These are phyloP conservation scores for Phaseolus coccineus DNA, from an alignment of 331 rosid genomes.

Conservation along the genomic window DNA sequence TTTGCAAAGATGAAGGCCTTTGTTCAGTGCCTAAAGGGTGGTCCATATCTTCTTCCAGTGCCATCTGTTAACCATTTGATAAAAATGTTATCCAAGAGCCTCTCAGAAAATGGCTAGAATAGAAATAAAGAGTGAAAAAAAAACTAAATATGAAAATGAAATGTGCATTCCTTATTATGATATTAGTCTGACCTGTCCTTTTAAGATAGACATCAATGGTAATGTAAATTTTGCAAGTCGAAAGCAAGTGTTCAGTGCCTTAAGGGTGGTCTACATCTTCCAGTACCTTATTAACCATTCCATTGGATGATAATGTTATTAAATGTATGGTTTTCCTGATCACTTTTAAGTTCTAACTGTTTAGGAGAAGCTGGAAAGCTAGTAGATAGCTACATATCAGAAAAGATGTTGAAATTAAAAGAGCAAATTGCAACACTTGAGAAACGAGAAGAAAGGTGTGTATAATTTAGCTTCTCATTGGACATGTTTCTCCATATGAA, in stretches of 20 bases:
- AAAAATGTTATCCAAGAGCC: too few relatives aligned
- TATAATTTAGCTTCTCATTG: not conserved
- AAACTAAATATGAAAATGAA: constrained; percentile 4
- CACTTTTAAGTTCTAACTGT: constrained; percentile 39
- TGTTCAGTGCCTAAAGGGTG: not conserved
- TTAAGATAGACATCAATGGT: constrained; percentile 14
- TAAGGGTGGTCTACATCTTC: constrained; percentile 7
- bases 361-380: constrained; percentile 85
- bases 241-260: constrained; percentile 19
- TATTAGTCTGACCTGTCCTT: not conserved
- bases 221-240: constrained; percentile 19
- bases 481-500: too few relatives aligned
- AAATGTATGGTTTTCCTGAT: constrained; percentile 40
- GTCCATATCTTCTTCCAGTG: not conserved
- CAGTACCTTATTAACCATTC: constrained; percentile 8
- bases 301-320: not conserved
- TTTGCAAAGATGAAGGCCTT: constrained; percentile 25
- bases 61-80: not conserved
- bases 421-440: constrained; percentile 96
- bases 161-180: constrained; percentile 18
- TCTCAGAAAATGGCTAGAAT: not conserved
- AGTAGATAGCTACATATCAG: constrained; percentile 89
- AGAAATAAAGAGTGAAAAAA: not conserved
- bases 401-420: constrained; percentile 77
- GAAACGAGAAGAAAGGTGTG: constrained; percentile 93